Base-by-base conservation (phyloP, 2,329 filamentous ascomycete genomes). In the Colletotrichum noveboracense region DNA sequence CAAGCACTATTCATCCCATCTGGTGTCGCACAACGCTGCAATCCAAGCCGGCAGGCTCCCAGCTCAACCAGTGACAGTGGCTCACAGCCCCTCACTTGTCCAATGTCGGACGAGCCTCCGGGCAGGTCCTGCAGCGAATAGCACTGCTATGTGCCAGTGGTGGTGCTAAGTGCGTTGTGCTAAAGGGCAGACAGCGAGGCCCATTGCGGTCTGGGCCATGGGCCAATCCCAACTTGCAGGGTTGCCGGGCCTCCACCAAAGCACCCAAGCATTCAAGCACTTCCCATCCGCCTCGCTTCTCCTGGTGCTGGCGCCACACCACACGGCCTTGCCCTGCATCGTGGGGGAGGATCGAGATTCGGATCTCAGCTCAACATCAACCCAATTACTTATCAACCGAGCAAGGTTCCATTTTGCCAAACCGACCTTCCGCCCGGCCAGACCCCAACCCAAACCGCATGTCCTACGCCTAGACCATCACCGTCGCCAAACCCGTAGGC, bases 341-440 rank as follows among this genome's bases (percentile, higher is more conserved):
- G 75, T 67, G 66, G 71, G 67, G 75, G 43, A 52, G 43, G 62
- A 75, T 76, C 66, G 48, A 48, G 75, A 76, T 75, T 61, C 52
- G 43, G 55, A 71, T 66, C 66, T 62, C 43, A 56, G 21, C 55
- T 32, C 28, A 43, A 67, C 67, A 52, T 56, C 24, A 56, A 26
- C 32, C 26, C 28, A 55, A 67, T 73, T 61, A 65, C 65, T 43
- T 61, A 74, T 69, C 64, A 69, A 64, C 48, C 18, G 26, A 36
- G 12, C 58, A 26, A 73, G 26, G 34, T 52, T 65, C 43, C 64
- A 58, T 21, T 66, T 61, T 34, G 61, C 61, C 66, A 24, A 43
- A 26, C 28, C 26, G 34, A 66, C 43, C 52, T 55, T 67, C 34
- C 60, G 56, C 66, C 28, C n/a, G 55, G 55, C 16, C 38, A 28